Base-by-base conservation (phyloP, 1,284 basidiomycete species). In the Flammula alnicola region DNA sequence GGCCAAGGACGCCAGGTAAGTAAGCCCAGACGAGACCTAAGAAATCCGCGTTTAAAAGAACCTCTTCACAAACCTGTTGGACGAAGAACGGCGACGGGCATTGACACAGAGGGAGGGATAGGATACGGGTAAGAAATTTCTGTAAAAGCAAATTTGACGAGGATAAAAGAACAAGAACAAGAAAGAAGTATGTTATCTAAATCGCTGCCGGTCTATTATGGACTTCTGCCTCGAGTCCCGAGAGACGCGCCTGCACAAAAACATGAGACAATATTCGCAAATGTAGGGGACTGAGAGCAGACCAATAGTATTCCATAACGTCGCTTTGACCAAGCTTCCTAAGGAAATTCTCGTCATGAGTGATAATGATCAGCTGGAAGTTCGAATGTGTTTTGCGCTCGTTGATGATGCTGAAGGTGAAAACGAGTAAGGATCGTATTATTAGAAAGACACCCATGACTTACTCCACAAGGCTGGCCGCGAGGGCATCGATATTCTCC, bases 291-390 rank as follows among this genome's bases (percentile, higher is more conserved):
- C 17, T 8, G 11, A 44, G 11, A 17, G 66, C 84, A 60, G 59
- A 91, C 93, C 92, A 95, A 65, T 95, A 97, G 64, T 93, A 86
- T 59, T 96, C 93, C 78, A 97, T 88, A 19, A 94, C 91, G 58
- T 93, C 86, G 55, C 83, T 84, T 52, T 91, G 88, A 1, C 93
- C 92, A 23, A 96, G 79, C 59, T 89, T 91, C 14, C 80, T 75
- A 39, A 95, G 73, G 73, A 95, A 94, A 58, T 84, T 88, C 69
- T 98, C 95, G 72, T 98, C 95, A 68, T 98, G 95, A 1, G 93
- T 95, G 69, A 99, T 99, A 63, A 99, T 91, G 57, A 99, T 91
- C 37, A 99, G 80, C 72, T 99, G 96, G 80, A 98, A 98, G 69
- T 97, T 98, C 6, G 88, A 80, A 65, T 95, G 90, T 48, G 80